phyloP scores from a whole-genome alignment of 345 rosid species.

The Cochlearia excelsa region DNA sequence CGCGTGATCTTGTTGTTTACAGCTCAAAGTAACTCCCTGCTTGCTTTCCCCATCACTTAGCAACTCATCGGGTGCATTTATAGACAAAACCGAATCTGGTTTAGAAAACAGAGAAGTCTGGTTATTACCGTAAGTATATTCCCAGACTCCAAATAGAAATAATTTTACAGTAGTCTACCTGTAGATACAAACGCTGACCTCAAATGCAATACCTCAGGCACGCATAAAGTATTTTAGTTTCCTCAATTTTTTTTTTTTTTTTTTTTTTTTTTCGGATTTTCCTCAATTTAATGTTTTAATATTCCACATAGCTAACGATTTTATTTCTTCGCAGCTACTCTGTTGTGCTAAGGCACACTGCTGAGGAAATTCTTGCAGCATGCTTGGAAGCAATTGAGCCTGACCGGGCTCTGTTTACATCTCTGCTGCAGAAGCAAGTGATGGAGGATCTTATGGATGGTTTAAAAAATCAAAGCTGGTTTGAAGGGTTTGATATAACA shows the following conservation, averaged over 20 bases:
- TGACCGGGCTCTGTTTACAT: constrained; percentile 69
- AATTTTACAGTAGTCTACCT: constrained; percentile 7
- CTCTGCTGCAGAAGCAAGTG: constrained; percentile 73
- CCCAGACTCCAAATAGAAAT: constrained; percentile 10
- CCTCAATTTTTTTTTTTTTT: no score
- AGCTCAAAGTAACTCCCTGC: constrained; percentile 86
- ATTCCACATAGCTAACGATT: constrained; percentile 8
- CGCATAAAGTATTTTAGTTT: constrained; percentile 14
- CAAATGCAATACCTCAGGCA: constrained; percentile 11
- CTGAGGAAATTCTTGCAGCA: constrained; percentile 88
- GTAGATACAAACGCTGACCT: constrained; percentile 17
- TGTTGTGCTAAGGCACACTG: constrained; percentile 90
- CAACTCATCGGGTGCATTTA: constrained; percentile 35
- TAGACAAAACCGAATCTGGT: constrained; percentile 37
- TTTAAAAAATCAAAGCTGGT: constrained; percentile 65
- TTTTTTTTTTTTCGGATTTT: no score
- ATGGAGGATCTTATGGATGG: constrained; percentile 69
- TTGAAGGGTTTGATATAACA: constrained; percentile 72
- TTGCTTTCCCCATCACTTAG: constrained; percentile 60
- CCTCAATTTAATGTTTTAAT: background rate
- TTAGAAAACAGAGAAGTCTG: constrained; percentile 59
- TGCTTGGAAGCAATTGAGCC: constrained; percentile 88
- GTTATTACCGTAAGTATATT: constrained; percentile 74
- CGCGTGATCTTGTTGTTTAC: constrained; percentile 41
- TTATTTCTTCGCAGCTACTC: constrained; percentile 63